Evolutionary conservation across 106 monocot species (phyloP).

Genomic region (Phalaenopsis aphrodite): DNA sequence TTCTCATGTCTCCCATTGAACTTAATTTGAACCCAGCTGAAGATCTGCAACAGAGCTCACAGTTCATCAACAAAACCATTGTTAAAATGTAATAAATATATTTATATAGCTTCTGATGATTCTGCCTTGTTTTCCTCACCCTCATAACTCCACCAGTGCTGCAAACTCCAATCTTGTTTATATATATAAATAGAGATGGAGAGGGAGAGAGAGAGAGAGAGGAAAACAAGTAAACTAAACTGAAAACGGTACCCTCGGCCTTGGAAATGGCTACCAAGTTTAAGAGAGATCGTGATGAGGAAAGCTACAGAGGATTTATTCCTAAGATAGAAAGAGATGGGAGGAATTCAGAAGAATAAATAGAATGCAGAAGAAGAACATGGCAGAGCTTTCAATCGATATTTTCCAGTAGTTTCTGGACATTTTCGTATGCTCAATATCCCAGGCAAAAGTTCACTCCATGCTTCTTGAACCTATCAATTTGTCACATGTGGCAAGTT

Average conservation of each 20-base stretch:
- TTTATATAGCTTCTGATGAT: not conserved
- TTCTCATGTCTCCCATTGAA: not conserved
- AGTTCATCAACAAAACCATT: not conserved
- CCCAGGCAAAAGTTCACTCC: not conserved
- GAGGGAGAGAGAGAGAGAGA: not conserved
- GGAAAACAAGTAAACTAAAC: not conserved
- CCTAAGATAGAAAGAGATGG: not conserved
- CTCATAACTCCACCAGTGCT: conserved; percentile 2
- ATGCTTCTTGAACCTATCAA: not conserved
- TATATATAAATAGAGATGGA: not conserved
- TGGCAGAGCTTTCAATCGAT: not conserved
- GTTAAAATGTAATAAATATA: not conserved
- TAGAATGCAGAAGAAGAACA: not conserved
- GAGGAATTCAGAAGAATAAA: not conserved
- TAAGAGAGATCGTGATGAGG: not conserved
- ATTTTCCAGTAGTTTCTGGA: not conserved
- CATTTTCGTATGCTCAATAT: not conserved
- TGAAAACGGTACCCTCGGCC: not conserved
- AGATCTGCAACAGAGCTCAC: not conserved
- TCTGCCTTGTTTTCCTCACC: not conserved
- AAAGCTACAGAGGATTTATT: not conserved
- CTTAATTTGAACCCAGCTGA: conserved; percentile 3
- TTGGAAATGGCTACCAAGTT: not conserved
- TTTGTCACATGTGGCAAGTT: not conserved
- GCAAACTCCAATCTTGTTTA: not conserved